Evolutionary conservation across 352 stramenopile species (phyloP).

Genomic region (Pseudoperonospora humuli): DNA sequence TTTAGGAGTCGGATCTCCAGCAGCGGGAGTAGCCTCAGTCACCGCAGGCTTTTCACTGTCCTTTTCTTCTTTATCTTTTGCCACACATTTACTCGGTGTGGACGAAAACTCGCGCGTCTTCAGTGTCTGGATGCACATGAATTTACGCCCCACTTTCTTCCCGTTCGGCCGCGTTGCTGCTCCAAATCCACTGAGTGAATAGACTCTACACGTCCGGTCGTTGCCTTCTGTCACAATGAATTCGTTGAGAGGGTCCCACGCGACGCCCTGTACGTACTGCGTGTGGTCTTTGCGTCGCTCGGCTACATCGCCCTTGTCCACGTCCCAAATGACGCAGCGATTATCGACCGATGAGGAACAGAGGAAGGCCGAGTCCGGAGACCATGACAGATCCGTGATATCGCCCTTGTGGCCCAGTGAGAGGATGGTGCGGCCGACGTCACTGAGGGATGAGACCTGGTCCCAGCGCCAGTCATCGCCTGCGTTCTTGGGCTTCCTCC

Average conservation of each 20-base stretch:
- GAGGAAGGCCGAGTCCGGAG: conserved; percentile 85
- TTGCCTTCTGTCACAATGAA: conserved; percentile 92
- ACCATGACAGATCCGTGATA: conserved; percentile 91
- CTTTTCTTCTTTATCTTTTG: conserved; percentile 12
- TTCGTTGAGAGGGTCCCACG: conserved; percentile 92
- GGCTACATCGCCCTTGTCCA: conserved; percentile 63
- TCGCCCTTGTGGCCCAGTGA: conserved; percentile 81
- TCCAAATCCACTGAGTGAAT: conserved; percentile 69
- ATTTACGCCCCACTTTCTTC: conserved; percentile 72
- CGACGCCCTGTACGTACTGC: conserved; percentile 95
- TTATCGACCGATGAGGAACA: conserved; percentile 91
- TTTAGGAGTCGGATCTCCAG: conserved; percentile 10
- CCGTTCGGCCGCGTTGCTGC: conserved; percentile 29
- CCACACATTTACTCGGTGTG: background rate
- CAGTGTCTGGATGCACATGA: conserved; percentile 64
- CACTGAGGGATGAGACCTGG: conserved; percentile 67
- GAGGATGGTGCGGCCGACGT: conserved; percentile 70
- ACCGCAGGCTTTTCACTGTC: background rate
- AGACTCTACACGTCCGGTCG: conserved; percentile 92
- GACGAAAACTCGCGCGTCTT: conserved; percentile 63
- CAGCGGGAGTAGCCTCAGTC: background rate
- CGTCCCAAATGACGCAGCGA: conserved; percentile 84
- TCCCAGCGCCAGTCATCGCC: conserved; percentile 65
- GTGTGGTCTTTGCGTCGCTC: conserved; percentile 89
- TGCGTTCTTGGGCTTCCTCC: conserved; percentile 68